Evolutionary conservation across 345 rosid species (phyloP).

Genomic region (Noccaea caerulescens): DNA sequence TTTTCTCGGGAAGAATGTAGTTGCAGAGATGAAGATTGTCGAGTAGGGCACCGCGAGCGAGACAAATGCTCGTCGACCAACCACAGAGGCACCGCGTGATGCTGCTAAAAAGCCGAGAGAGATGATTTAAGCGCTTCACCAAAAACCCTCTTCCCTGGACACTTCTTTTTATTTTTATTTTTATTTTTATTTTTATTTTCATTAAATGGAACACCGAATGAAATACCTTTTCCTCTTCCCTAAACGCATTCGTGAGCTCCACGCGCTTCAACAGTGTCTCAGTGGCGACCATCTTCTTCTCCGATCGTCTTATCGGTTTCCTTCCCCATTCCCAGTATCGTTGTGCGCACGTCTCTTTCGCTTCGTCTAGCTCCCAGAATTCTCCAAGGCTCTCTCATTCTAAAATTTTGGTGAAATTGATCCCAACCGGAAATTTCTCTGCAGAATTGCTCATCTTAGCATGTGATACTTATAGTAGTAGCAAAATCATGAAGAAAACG

Average conservation of each 20-base stretch:
- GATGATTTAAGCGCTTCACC: constrained; percentile 9
- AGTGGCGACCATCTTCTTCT: constrained; percentile 7
- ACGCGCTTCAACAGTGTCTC: constrained; percentile 29
- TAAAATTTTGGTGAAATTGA: constrained; percentile 33
- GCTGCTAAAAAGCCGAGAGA: constrained; percentile 11
- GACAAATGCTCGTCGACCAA: not conserved
- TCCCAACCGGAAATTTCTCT: not conserved
- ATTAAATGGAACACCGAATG: too few relatives aligned
- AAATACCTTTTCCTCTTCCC: not conserved
- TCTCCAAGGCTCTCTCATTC: constrained; percentile 25
- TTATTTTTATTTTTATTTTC: too few relatives aligned
- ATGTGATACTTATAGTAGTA: constrained; percentile 47
- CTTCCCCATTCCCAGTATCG: not conserved
- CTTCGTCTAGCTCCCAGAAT: not conserved
- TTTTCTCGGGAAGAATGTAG: constrained; percentile 32
- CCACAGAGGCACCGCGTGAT: not conserved
- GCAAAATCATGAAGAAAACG: constrained; percentile 49
- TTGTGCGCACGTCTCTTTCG: not conserved
- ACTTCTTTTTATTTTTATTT: not conserved
- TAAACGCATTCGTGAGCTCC: not conserved
- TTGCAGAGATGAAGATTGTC: constrained; percentile 17
- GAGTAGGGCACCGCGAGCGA: constrained; percentile 9
- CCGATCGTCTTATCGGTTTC: constrained; percentile 32
- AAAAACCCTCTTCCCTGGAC: constrained; percentile 6
- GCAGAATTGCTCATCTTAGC: constrained; percentile 3